Base-by-base conservation (phyloP, 1,284 basidiomycete species). In the Polyporus tsugae region DNA sequence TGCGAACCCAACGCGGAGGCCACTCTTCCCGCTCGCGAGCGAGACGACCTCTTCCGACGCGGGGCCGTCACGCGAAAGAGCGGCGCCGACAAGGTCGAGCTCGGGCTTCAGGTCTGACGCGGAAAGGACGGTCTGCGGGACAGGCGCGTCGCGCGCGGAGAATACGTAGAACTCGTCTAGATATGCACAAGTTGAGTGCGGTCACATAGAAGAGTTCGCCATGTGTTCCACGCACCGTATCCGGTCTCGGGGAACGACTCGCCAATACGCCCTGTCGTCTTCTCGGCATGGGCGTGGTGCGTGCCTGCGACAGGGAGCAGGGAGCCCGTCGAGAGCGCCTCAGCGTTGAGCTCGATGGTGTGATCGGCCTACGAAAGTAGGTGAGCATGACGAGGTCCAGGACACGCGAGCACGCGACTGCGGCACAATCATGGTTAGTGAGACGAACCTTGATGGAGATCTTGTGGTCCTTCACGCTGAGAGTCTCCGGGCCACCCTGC, bases 161-260 rank as follows among this genome's bases (percentile, higher is more conserved):
- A 93, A 85, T 1, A 87, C 72, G 78, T 92, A 92, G 79, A 87
- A 93, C 74, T 91, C 85, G 74, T 92, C 91, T 91, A 69, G 41
- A 38, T 29, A 44, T 17, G 15, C 22, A 39, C 15, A 19, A 36
- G 17, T 4, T 60, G 6, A 6, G 9, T 19, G 22, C 42, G 42
- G 6, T 10, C 22, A 29, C 17, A 60, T 13, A 38, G 7, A 22
- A 5, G 25, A 25, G 39, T 6, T 42, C 19, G 19, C 52, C 4
- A 22, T 22, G 60, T 46, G 44, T 17, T 29, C 6, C 63, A 76
- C 83, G 42, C 72, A 88, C 90, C 90, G 75, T 91, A 91, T 49
- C 89, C 88, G 25, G 73, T 75, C n/a, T 80, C 78, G 1, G 91
- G 86, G 79, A 87, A 89, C 22, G 80, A 72, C 46, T 90, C 83